These are phyloP conservation scores for Ogataea naganishii DNA, from an alignment of 805 yeast genomes.

Conservation along the genomic window DNA sequence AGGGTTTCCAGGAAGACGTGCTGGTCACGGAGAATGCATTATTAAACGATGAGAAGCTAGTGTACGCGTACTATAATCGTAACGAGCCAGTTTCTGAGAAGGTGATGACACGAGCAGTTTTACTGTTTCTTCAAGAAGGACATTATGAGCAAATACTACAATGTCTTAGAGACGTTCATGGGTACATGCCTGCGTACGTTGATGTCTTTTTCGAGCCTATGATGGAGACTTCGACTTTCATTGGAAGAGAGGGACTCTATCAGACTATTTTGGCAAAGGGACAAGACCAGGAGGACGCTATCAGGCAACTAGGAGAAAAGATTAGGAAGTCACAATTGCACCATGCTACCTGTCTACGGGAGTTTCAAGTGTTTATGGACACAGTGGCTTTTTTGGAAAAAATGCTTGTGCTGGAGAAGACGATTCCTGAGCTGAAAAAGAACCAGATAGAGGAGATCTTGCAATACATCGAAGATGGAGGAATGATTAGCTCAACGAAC, in stretches of 20 bases:
- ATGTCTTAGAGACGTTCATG: constrained; percentile 3
- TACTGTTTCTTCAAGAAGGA: constrained; percentile 12
- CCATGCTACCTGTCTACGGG: too few species aligned
- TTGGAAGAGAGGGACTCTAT: constrained; percentile 1
- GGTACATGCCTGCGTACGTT: constrained; percentile 9
- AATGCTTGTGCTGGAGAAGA: constrained; percentile 1
- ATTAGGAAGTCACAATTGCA: too few species aligned
- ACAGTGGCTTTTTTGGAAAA: constrained; percentile 4
- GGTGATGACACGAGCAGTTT: constrained; percentile 15
- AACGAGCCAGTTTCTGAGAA: constrained; percentile 18
- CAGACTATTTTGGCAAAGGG: not conserved
- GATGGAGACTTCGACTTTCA: not conserved
- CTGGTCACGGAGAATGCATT: constrained; percentile 14
- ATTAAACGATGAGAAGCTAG: constrained; percentile 12
- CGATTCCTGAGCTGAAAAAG: constrained; percentile 5
- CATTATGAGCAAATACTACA: constrained; percentile 11
- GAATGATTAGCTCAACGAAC: constrained; percentile 14
- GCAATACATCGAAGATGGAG: constrained; percentile 3
- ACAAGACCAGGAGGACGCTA: not conserved
- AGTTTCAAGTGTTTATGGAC: not conserved
- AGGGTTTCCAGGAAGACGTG: constrained; percentile 15
- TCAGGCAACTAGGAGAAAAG: not conserved
- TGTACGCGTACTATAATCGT: constrained; percentile 20
- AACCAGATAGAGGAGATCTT: too few species aligned
- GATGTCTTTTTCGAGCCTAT: constrained; percentile 12